These are phyloP conservation scores for Psilocybe cubensis DNA, from an alignment of 768 basidiomycete species.

Conservation along the genomic window DNA sequence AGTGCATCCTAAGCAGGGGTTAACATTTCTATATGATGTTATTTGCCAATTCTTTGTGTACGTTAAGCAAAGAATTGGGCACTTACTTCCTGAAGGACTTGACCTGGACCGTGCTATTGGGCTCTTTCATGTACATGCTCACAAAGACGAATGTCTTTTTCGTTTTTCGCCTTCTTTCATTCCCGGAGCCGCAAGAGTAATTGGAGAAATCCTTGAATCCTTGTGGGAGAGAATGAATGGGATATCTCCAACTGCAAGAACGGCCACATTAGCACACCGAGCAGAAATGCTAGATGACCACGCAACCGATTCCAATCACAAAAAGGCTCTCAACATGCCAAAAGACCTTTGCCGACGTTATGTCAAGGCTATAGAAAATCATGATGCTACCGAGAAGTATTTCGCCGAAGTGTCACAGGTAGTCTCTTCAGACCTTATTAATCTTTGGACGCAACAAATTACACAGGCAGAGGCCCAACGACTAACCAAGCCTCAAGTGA, in stretches of 20 bases:
- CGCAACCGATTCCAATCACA: slow-evolving; percentile 27
- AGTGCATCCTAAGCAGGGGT: neutral
- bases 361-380: neutral
- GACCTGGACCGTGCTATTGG: slow-evolving; percentile 22
- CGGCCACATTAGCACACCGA: slow-evolving; percentile 15
- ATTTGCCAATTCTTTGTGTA: slow-evolving; percentile 19
- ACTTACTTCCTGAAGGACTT: neutral
- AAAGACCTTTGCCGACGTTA: neutral
- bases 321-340: slow-evolving; percentile 21
- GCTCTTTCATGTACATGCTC: slow-evolving; percentile 29
- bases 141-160: slow-evolving; percentile 28
- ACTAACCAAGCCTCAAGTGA: neutral
- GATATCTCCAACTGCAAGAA: slow-evolving; percentile 13
- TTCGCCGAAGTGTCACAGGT: neutral
- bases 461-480: neutral
- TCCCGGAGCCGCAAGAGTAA: slow-evolving; percentile 5
- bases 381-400: neutral
- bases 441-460: neutral
- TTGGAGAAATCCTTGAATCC: slow-evolving; percentile 23
- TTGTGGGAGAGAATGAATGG: slow-evolving; percentile 21
- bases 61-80: slow-evolving; percentile 6
- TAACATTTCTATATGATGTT: slow-evolving; percentile 19
- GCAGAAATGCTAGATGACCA: slow-evolving; percentile 27
- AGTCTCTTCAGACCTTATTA: neutral
- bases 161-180: slow-evolving; percentile 25